These are phyloP conservation scores for Phytophthora brassicae DNA, from an alignment of 352 stramenopile species.

Conservation along the genomic window DNA sequence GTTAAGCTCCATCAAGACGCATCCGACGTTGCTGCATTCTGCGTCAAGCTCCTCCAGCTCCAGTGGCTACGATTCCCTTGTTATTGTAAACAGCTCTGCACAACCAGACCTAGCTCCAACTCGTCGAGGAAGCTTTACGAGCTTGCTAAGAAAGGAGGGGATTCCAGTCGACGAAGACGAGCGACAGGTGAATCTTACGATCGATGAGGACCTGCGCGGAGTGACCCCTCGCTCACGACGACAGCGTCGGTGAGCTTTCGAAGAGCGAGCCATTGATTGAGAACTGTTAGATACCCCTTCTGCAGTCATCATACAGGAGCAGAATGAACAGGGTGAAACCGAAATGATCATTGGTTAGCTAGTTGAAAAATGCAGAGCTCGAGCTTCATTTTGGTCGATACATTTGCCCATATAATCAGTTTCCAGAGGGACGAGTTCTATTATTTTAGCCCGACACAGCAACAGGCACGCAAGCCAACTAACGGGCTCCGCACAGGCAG, in stretches of 20 bases:
- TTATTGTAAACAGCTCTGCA: constrained; percentile 8
- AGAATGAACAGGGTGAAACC: no score
- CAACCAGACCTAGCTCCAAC: constrained; percentile 41
- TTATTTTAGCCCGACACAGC: constrained; percentile 25
- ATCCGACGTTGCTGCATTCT: constrained; percentile 19
- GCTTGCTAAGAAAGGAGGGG: constrained; percentile 45
- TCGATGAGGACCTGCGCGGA: constrained; percentile 44
- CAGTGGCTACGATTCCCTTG: constrained; percentile 4
- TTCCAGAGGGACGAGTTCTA: constrained; percentile 29
- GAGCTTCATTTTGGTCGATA: constrained; percentile 18
- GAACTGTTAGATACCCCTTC: constrained; percentile 1
- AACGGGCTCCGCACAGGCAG: constrained; percentile 4
- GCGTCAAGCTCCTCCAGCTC: background rate
- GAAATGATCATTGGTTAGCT: no score
- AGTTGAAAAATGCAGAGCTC: no score
- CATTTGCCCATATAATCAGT: constrained; percentile 25
- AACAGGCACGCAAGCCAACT: constrained; percentile 7
- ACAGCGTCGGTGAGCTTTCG: constrained; percentile 7
- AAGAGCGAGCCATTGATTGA: background rate
- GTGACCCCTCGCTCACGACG: constrained; percentile 21
- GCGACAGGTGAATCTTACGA: constrained; percentile 28
- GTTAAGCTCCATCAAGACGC: constrained; percentile 12
- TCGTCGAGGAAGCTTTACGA: constrained; percentile 46
- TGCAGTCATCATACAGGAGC: constrained; percentile 9
- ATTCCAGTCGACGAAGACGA: constrained; percentile 54